Percentiles rank a stretch among this genome's conserved stretches.
Conservation (phyloP, 2,329 filamentous ascomycete genomes). For the Cladophialophora yegresii region DNA sequence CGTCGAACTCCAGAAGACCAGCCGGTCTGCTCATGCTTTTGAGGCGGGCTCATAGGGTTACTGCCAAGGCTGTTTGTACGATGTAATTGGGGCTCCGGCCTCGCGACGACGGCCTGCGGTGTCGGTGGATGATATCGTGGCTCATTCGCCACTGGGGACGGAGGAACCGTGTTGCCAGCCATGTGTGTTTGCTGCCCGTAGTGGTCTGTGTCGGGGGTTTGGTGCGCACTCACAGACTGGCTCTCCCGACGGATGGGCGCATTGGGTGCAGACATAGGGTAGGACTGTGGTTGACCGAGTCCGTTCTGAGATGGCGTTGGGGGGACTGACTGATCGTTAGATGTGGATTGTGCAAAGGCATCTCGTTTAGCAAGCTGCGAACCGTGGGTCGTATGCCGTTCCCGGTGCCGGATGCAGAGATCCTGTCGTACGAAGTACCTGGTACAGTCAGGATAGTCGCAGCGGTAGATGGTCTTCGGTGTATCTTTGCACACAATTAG, state of each 20-base stretch:
- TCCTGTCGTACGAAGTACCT: constrained; percentile 92
- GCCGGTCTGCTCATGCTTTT: constrained; percentile 36
- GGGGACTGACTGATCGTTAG: constrained; percentile 28
- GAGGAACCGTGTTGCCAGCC: constrained; percentile 21
- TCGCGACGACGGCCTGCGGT: constrained; percentile 36
- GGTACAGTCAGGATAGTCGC: constrained; percentile 87
- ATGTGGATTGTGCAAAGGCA: constrained; percentile 44
- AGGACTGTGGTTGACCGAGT: constrained; percentile 33
- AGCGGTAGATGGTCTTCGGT: constrained; percentile 91
- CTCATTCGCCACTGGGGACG: constrained; percentile 31
- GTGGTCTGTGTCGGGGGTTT: constrained; percentile 7
- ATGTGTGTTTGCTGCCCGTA: constrained; percentile 20
- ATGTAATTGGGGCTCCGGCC: constrained; percentile 37
- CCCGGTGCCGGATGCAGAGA: constrained; percentile 80
- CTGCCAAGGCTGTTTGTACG: constrained; percentile 39
- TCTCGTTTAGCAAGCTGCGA: constrained; percentile 56
- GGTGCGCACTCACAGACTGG: not conserved
- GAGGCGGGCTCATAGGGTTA: constrained; percentile 39
- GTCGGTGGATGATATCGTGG: constrained; percentile 38
- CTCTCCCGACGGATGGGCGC: constrained; percentile 20
- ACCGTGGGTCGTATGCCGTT: constrained; percentile 70
- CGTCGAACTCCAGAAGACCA: constrained; percentile 39
- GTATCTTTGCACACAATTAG: constrained; percentile 60
- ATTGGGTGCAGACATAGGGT: constrained; percentile 43
- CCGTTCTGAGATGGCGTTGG: constrained; percentile 23